Evolutionary conservation across 768 basidiomycete species (phyloP), one percentile per base, ranked within the genome.

Genomic region (Lyophyllum decastes): DNA sequence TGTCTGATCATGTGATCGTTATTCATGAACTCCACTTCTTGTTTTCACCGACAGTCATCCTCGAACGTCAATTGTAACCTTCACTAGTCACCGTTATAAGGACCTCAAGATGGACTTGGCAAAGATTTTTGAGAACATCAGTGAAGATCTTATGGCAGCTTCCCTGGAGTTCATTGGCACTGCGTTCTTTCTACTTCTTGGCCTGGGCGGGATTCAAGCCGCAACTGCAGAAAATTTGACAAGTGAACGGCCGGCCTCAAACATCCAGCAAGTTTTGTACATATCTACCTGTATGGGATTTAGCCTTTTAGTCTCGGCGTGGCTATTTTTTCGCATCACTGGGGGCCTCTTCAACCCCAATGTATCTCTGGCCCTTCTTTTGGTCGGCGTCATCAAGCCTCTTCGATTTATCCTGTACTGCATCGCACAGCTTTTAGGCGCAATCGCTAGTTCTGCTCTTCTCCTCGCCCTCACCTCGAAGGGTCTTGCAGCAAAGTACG

Each of bases 291-390:
- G 76, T 48, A 84, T 87, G 78, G 87, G 88, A 0, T 68, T 89
- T 47, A 80, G 81, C 60, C 78, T 90, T 45, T 74, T 88, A 47
- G 78, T 84, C 43, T 82, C 83, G 2, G 86, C 81, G 8, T 90
- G 88, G 87, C 64, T 87, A 11, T 89, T 89, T 70, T 89, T 81
- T 66, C 78, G 86, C 24, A 68, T 71, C 11, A 86, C 85, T 0
- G 86, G 86, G 10, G 85, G 85, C 6, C 70, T 87, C 22, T 89
- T 88, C 71, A 90, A 88, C 60, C 87, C 86, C 0, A 76, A 85
- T 57, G 76, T 89, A 57, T 82, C 81, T 16, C 72, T 85, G 40
- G 81, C 87, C 8, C 79, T 89, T 34, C 75, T 85, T 52, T 73
- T 89, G 41, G 73, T 81, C 12, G 85, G 85, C 1, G 75, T 76